Percentiles rank a stretch among this genome's conserved stretches.
phyloP scores from a whole-genome alignment of 2,329 filamentous ascomycete species.

The Arthrocladium fulminans region DNA sequence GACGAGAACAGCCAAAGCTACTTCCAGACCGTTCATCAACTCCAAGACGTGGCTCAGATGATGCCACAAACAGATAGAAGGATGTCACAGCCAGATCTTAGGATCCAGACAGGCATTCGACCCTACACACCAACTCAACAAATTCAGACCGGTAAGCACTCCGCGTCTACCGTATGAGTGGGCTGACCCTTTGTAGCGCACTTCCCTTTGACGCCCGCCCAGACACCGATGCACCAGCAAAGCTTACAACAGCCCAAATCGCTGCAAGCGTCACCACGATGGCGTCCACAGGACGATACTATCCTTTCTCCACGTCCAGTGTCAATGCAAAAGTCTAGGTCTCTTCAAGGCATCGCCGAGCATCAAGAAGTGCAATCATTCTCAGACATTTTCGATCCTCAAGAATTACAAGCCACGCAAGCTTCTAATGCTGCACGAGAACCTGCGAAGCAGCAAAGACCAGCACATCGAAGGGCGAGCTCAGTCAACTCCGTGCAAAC shows the following conservation, averaged over 20 bases:
- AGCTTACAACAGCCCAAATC: conserved; percentile 32
- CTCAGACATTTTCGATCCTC: conserved; percentile 51
- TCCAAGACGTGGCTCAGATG: conserved; percentile 15
- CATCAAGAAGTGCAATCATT: conserved; percentile 49
- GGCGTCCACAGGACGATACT: conserved; percentile 28
- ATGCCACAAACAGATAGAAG: conserved; percentile 25
- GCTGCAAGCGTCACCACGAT: conserved; percentile 32
- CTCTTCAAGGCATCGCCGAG: conserved; percentile 49
- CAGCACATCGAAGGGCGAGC: conserved; percentile 13
- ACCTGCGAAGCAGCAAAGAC: conserved; percentile 7
- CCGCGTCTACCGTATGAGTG: neutral
- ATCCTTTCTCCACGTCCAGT: conserved; percentile 28
- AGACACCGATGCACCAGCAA: conserved; percentile 32
- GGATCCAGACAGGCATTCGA: conserved; percentile 33
- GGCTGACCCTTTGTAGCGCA: conserved; percentile 41
- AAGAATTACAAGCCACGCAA: conserved; percentile 44
- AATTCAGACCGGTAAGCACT: conserved; percentile 48
- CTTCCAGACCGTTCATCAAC: conserved; percentile 17
- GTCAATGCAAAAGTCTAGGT: conserved; percentile 39
- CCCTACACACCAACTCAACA: conserved; percentile 56
- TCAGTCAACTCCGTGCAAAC: neutral
- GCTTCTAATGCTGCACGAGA: conserved; percentile 25
- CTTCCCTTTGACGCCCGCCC: conserved; percentile 61
- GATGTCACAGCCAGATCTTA: conserved; percentile 33
- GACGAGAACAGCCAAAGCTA: conserved; percentile 23